Percentiles rank a stretch among this genome's conserved stretches.
Evolutionary conservation across 2,329 filamentous ascomycete genomes (phyloP).

Genomic region (Cytospora chrysosperma): DNA sequence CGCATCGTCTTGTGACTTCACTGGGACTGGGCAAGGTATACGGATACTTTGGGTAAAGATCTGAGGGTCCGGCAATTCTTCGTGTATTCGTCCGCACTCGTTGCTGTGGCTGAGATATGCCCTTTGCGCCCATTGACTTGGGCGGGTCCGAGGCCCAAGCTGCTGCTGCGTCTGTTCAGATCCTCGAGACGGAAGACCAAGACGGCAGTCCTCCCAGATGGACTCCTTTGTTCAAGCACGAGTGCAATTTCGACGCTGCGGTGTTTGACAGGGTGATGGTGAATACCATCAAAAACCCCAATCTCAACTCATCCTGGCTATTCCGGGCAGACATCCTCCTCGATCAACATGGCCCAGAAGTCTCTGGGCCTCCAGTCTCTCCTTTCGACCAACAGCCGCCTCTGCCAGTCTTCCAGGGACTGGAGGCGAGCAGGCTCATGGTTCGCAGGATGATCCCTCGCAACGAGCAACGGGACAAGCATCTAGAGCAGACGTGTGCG

Average conservation of each 20-base stretch:
- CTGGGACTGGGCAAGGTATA: neutral
- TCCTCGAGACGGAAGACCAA: constrained; percentile 30
- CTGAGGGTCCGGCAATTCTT: too few species aligned
- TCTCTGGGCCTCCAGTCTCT: constrained; percentile 27
- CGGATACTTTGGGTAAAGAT: neutral
- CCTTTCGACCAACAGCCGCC: constrained; percentile 29
- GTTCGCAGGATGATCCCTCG: constrained; percentile 78
- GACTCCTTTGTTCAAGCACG: constrained; percentile 54
- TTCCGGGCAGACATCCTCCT: constrained; percentile 75
- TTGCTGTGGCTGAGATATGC: constrained; percentile 18
- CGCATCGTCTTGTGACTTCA: neutral
- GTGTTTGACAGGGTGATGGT: constrained; percentile 68
- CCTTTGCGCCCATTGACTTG: constrained; percentile 21
- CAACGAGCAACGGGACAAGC: constrained; percentile 72
- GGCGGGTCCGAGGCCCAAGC: constrained; percentile 11
- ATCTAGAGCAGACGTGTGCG: constrained; percentile 80
- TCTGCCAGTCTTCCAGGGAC: constrained; percentile 47
- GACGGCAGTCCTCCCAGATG: constrained; percentile 42
- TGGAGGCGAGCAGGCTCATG: constrained; percentile 59
- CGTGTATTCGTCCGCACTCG: too few species aligned
- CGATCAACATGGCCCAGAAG: constrained; percentile 43
- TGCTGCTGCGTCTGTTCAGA: constrained; percentile 17
- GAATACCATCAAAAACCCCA: constrained; percentile 76
- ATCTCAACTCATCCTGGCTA: constrained; percentile 74
- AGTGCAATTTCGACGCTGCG: constrained; percentile 61